Percentiles rank a stretch among this genome's conserved stretches.
Evolutionary conservation across 176 grass and related monocot genomes (phyloP).

Genomic region (Themeda triandra): DNA sequence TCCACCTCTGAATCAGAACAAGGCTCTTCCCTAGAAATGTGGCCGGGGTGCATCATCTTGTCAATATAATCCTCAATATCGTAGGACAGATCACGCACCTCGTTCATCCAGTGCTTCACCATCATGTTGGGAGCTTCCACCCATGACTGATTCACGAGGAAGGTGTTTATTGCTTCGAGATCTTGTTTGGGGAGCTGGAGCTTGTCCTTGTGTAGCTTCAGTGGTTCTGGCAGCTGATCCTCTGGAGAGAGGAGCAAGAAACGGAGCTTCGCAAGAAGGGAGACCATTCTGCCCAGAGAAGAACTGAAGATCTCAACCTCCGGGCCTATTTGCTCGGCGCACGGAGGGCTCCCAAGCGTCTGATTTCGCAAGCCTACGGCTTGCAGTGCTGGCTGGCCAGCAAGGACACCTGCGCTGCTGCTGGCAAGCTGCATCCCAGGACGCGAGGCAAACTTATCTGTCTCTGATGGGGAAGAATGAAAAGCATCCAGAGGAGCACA

Average conservation of each 20-base stretch:
- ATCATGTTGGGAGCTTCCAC: neutral
- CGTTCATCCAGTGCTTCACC: constrained; percentile 10
- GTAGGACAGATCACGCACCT: constrained; percentile 2
- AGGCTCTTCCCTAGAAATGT: neutral
- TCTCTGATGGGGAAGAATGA: too few species aligned
- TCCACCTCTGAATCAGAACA: neutral
- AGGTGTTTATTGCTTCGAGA: neutral
- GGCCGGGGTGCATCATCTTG: neutral
- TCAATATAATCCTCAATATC: neutral
- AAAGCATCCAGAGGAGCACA: too few species aligned
- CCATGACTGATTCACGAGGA: neutral
- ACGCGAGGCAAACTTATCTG: too few species aligned
- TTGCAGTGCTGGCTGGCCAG: too few species aligned
- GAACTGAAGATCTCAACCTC: neutral
- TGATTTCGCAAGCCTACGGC: too few species aligned
- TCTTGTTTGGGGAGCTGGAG: neutral
- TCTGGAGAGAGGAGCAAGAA: neutral
- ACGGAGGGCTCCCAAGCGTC: too few species aligned
- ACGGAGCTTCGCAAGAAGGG: neutral
- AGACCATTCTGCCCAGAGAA: neutral
- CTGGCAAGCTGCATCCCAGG: too few species aligned
- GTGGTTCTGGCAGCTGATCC: neutral
- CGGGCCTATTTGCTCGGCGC: too few species aligned
- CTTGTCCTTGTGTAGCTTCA: neutral
- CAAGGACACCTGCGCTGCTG: too few species aligned